Conservation (phyloP, 768 basidiomycete species). For the Russula emetica region DNA sequence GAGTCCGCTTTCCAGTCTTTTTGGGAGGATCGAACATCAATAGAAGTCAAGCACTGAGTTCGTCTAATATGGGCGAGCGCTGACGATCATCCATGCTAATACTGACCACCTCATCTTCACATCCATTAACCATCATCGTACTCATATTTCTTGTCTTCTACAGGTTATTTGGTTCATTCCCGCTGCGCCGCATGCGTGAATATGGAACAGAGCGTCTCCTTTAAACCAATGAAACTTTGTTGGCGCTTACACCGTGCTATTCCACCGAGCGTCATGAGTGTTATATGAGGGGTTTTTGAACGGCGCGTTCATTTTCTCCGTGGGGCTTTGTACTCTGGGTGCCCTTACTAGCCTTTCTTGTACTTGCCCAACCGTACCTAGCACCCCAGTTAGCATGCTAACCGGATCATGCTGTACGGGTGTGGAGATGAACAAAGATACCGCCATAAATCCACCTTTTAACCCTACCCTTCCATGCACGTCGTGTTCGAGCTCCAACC, state of each 20-base stretch:
- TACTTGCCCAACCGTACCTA: constrained; percentile 3
- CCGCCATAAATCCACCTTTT: background rate
- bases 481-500: background rate
- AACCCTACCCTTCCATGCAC: background rate
- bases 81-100: constrained; percentile 84
- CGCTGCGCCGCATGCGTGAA: background rate
- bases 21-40: constrained; percentile 59
- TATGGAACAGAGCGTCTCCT: background rate
- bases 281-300: background rate
- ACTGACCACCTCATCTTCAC: constrained; percentile 44
- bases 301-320: background rate
- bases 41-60: constrained; percentile 89
- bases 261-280: background rate
- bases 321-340: background rate
- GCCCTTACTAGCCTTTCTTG: constrained; percentile 11
- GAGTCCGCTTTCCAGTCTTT: constrained; percentile 33
- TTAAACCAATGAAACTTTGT: background rate
- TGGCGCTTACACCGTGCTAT: background rate
- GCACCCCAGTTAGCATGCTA: background rate
- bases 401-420: background rate
- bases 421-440: background rate
- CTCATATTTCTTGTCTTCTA: constrained; percentile 15
- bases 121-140: constrained; percentile 29
- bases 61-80: constrained; percentile 59
- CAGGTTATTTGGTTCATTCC: background rate